Evolutionary conservation across 495 filamentous ascomycete genomes (phyloP).

Genomic region (Aspergillus campestris): DNA sequence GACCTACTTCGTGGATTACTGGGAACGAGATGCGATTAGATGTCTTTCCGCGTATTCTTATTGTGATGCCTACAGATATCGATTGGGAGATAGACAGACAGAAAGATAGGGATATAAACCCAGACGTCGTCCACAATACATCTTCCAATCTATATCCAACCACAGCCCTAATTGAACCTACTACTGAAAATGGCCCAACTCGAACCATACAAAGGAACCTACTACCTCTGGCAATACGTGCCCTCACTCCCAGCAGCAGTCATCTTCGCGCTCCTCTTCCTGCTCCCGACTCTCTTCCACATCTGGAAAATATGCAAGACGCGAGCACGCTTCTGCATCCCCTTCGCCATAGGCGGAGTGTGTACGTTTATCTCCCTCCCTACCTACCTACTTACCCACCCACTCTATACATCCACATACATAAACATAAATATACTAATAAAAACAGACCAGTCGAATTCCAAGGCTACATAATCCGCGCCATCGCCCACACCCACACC

Average conservation of each 20-base stretch:
- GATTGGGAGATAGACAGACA: no score
- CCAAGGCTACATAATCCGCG: slow-evolving; percentile 37
- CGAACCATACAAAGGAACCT: slow-evolving; percentile 24
- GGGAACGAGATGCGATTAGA: no score
- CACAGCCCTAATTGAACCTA: no score
- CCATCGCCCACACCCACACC: slow-evolving; percentile 9
- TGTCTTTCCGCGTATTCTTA: slow-evolving; percentile 16
- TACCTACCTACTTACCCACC: neutral
- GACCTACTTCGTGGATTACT: no score
- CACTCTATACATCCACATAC: no score
- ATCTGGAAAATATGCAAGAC: slow-evolving; percentile 11
- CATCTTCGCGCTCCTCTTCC: slow-evolving; percentile 44
- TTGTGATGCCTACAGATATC: no score
- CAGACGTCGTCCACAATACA: slow-evolving; percentile 13
- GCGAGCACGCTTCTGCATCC: slow-evolving; percentile 13
- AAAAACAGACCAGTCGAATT: slow-evolving; percentile 25
- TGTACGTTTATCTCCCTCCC: slow-evolving; percentile 8
- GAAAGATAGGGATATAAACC: slow-evolving; percentile 1
- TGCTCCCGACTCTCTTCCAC: slow-evolving; percentile 36
- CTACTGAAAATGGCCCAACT: neutral
- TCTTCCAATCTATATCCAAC: no score
- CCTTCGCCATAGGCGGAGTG: slow-evolving; percentile 19
- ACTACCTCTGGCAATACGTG: slow-evolving; percentile 17
- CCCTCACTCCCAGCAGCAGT: slow-evolving; percentile 43
- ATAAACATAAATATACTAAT: slow-evolving; percentile 10